Evolutionary conservation across 345 rosid genomes (phyloP).

Genomic region (Excoecaria agallocha): DNA sequence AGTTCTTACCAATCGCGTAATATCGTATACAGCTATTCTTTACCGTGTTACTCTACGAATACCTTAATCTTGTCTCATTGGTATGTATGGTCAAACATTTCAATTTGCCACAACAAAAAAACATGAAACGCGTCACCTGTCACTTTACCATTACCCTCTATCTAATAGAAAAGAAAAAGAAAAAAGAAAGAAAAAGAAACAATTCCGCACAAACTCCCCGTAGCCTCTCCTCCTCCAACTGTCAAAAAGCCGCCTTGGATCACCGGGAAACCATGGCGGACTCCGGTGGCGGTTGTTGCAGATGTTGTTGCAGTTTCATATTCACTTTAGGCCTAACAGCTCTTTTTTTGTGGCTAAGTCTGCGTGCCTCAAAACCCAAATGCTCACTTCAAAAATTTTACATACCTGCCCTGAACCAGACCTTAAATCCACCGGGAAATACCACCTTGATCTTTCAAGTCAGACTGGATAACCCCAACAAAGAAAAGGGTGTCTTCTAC

Average conservation of each 20-base stretch:
- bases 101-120: too few species aligned
- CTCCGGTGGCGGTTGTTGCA: slow-evolving; percentile 30
- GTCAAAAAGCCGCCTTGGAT: not conserved
- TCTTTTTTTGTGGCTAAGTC: slow-evolving; percentile 72
- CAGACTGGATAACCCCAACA: slow-evolving; percentile 58
- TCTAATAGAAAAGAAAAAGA: too few species aligned
- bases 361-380: slow-evolving; percentile 58
- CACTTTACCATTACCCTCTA: too few species aligned
- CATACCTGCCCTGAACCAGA: slow-evolving; percentile 55
- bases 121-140: too few species aligned
- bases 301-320: slow-evolving; percentile 54
- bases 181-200: too few species aligned
- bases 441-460: slow-evolving; percentile 48
- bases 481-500: slow-evolving; percentile 64
- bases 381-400: slow-evolving; percentile 44
- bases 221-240: too few species aligned
- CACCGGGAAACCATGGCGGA: slow-evolving; percentile 33
- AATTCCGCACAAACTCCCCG: too few species aligned
- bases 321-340: slow-evolving; percentile 57
- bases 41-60: too few species aligned
- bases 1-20: too few species aligned
- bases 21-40: too few species aligned
- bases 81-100: too few species aligned
- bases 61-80: too few species aligned
- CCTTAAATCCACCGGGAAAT: slow-evolving; percentile 27